Evolutionary conservation across 2,329 filamentous ascomycete genomes (phyloP), one percentile per base, ranked within the genome.

Genomic region (Pseudogymnoascus sp.): DNA sequence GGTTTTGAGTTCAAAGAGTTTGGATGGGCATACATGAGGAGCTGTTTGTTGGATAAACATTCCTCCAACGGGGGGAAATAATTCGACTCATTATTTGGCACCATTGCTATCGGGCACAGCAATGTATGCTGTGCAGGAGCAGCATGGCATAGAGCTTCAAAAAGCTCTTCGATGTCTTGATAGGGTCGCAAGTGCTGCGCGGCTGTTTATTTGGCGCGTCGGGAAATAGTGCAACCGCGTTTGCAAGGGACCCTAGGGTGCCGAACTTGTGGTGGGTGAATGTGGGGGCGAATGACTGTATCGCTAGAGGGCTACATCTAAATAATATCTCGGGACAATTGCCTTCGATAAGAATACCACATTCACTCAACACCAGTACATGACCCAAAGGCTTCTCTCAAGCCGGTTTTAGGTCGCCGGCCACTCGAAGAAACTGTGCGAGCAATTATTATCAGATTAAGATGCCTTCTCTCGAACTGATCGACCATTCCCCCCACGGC

Each of bases 401-500:
- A 57, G 47, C 47, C 47, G 47, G 47, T 57, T 5, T 57, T 11
- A 57, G 47, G 26, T 57, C 21, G 47, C 47, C 26, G 47, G 47
- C n/a, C 47, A 31, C 18, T 61, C n/a, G 34, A 61, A 37, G 8
- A 39, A 61, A 39, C 59, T 61, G 3, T 61, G 16, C 8, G 18
- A 11, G 18, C 11, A 40, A 26, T 3, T n/a, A 29, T 31, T 57
- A 10, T 12, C 62, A 63, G 31, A 59, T 63, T 60, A 73, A 37
- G 40, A 81, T 81, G 79, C 70, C 77, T 66, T 68, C 74, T 64
- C 74, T 77, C 68, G 80, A 76, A 66, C 70, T 88, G 45, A 80
- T 88, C 67, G 93, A 97, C 74, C 87, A 97, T 76, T 97, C 93
- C 65, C 92, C 93, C 71, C 87, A 89, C 74, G 87, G 96, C 76